Evolutionary conservation across 2,329 filamentous ascomycete genomes (phyloP).

Genomic region (Hymenoscyphus fraxineus): DNA sequence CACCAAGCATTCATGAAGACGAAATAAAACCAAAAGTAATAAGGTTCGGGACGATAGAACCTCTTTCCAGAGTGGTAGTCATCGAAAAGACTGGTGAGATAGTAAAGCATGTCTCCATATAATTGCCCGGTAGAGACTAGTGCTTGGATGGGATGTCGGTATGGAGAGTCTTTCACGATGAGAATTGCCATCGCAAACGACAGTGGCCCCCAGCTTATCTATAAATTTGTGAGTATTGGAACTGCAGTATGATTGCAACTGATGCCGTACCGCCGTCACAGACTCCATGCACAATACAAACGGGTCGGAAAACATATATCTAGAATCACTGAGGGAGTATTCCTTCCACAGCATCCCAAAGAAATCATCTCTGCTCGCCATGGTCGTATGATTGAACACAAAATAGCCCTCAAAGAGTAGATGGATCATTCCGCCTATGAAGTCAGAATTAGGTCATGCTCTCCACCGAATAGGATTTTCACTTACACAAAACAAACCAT

Average conservation of each 20-base stretch:
- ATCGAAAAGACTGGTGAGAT: slow-evolving; percentile 53
- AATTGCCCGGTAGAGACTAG: slow-evolving; percentile 27
- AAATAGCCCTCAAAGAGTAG: slow-evolving; percentile 43
- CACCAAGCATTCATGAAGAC: slow-evolving; percentile 58
- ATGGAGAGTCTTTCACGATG: slow-evolving; percentile 41
- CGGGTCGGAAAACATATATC: slow-evolving; percentile 50
- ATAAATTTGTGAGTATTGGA: neutral
- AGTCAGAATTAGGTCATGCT: slow-evolving; percentile 40
- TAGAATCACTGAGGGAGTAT: slow-evolving; percentile 54
- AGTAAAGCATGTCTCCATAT: slow-evolving; percentile 57
- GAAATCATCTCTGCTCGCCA: slow-evolving; percentile 41
- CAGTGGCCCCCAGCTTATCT: slow-evolving; percentile 58
- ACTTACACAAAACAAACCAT: slow-evolving; percentile 33
- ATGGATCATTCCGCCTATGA: slow-evolving; percentile 40
- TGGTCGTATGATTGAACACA: slow-evolving; percentile 40
- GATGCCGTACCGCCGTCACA: slow-evolving; percentile 42
- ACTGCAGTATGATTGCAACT: neutral
- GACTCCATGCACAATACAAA: slow-evolving; percentile 54
- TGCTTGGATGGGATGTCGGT: slow-evolving; percentile 46
- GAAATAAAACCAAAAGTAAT: slow-evolving; percentile 64
- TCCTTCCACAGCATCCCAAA: slow-evolving; percentile 57
- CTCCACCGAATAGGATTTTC: slow-evolving; percentile 42
- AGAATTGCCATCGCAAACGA: slow-evolving; percentile 47
- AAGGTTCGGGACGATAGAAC: slow-evolving; percentile 55
- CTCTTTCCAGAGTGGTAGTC: slow-evolving; percentile 42